Percentiles rank a stretch among this genome's conserved stretches.
These are phyloP conservation scores for Sporisorium scitamineum DNA, from an alignment of 1,284 basidiomycete species.

Conservation along the genomic window DNA sequence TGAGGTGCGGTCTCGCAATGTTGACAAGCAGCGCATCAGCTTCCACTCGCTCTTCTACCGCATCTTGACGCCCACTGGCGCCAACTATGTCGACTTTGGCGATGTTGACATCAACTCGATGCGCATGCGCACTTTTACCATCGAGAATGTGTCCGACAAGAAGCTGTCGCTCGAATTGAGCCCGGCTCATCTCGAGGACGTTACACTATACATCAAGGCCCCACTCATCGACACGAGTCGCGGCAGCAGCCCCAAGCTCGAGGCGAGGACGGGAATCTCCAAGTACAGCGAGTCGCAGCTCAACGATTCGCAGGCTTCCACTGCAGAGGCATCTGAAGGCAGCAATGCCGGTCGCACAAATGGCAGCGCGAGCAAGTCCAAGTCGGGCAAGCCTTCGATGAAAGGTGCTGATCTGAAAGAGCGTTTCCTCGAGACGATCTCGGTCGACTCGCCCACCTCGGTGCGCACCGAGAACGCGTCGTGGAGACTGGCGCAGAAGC, in stretches of 20 bases:
- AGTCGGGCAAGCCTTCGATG: conserved; percentile 33
- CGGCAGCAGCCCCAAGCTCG: conserved; percentile 32
- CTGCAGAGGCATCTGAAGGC: conserved; percentile 16
- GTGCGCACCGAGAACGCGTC: conserved; percentile 62
- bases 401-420: conserved; percentile 69
- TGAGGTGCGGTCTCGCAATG: conserved; percentile 71
- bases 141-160: conserved; percentile 71
- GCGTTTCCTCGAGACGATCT: conserved; percentile 72
- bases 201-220: conserved; percentile 71
- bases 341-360: not conserved
- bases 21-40: conserved; percentile 72
- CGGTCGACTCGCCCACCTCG: conserved; percentile 64
- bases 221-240: conserved; percentile 7
- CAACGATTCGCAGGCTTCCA: conserved; percentile 10
- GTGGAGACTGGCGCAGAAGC: conserved; percentile 62
- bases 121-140: conserved; percentile 71
- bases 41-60: conserved; percentile 73
- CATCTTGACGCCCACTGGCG: conserved; percentile 72
- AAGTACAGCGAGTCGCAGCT: conserved; percentile 34
- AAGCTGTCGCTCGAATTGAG: conserved; percentile 71
- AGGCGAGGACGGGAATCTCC: conserved; percentile 17
- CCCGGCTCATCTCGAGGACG: conserved; percentile 72
- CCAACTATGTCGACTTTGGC: conserved; percentile 73
- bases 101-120: conserved; percentile 72
- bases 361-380: conserved; percentile 14